Base-by-base conservation (phyloP, 2,329 filamentous ascomycete genomes). In the Amylocarpus encephaloides region DNA sequence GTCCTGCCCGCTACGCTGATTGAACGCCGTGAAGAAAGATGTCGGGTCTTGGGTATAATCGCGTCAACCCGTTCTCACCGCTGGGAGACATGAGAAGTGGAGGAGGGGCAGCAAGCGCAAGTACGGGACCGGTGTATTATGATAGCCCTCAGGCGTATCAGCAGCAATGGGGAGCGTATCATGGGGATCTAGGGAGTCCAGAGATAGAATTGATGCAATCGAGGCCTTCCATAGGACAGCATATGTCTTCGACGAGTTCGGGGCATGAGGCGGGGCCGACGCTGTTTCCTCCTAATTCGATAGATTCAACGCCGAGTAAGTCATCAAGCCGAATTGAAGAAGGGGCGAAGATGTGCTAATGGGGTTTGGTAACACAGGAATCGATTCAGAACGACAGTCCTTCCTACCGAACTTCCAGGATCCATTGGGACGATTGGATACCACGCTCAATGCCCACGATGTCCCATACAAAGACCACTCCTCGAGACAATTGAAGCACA, bases 401-500 rank as follows among this genome's bases (percentile, higher is more conserved):
- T 61, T 61, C 48, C 53, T 61, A 16, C 44, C 54, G 47, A 54
- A 59, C 46, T 51, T 58, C 18, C 48, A 55, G 44, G 54, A 59
- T 46, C 56, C 56, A 12, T 15, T 56, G 2, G 53, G 56, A 35
- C 54, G 55, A 39, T 40, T 59, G 39, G 54, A 61, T 48, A 58
- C 59, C 11, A 53, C 49, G 36, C 49, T 57, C 38, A 52, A 50
- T 11, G 48, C 49, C 46, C 35, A 46, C 6, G 48, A 51, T 40
- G 36, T 49, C 7, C 55, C 54, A 29, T 58, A 59, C 42, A 59
- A 59, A 56, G 59, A 61, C 19, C 45, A 61, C 33, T 56, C 54
- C 2, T 53, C 49, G 10, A 59, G 50, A 40, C 63, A 65, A 46
- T 49, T 64, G 22, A 46, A 55, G 35, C 51, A 58, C 44, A 58